These are phyloP conservation scores for Solanum chmielewskii DNA, from an alignment of 257 asterid genomes.

Conservation along the genomic window DNA sequence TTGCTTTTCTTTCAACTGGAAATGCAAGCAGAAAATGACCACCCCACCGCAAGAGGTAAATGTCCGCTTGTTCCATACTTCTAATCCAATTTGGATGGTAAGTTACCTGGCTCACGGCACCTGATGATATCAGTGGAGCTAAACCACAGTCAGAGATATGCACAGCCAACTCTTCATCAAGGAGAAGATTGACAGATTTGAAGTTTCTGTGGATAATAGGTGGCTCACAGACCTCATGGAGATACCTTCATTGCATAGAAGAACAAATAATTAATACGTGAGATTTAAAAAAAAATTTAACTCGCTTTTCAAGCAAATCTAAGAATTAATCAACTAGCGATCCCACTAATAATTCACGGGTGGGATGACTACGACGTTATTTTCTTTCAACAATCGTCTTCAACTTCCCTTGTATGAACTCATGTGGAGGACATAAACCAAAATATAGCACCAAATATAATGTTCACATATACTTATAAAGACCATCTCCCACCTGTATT, in stretches of 20 bases:
- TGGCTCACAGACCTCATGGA: conserved; percentile 94
- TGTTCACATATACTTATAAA: not conserved
- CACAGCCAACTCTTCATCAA: conserved; percentile 81
- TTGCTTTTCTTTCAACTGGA: not conserved
- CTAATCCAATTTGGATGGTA: not conserved
- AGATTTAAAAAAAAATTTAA: not conserved
- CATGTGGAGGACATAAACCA: not conserved
- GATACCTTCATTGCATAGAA: conserved; percentile 46
- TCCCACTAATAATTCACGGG: not conserved
- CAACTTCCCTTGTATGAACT: not conserved
- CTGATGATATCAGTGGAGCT: conserved; percentile 74
- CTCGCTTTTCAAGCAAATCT: not conserved
- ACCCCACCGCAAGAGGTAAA: not conserved
- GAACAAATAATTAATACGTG: not conserved
- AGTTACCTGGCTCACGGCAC: conserved; percentile 86
- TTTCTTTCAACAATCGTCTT: not conserved
- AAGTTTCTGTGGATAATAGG: conserved; percentile 87
- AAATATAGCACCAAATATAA: not conserved
- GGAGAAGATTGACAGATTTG: conserved; percentile 86
- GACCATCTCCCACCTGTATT: not conserved
- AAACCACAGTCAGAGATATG: conserved; percentile 91
- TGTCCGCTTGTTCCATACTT: not conserved
- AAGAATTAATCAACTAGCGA: not conserved
- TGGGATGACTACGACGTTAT: not conserved
- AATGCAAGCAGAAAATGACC: not conserved